Evolutionary conservation across 2,329 filamentous ascomycete genomes (phyloP).

Genomic region (Phaeoacremonium minimum): DNA sequence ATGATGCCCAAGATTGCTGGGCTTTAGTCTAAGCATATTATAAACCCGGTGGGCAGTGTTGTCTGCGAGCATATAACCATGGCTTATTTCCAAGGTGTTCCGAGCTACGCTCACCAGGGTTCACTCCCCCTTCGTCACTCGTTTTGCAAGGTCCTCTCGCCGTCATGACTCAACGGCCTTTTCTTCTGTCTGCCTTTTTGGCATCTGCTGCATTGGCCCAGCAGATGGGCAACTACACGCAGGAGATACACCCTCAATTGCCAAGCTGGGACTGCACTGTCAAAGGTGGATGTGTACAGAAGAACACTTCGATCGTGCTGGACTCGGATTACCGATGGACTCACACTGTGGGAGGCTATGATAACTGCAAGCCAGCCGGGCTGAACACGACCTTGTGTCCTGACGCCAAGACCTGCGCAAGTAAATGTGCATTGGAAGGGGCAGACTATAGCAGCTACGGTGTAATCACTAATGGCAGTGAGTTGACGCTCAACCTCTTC

Average conservation of each 20-base stretch:
- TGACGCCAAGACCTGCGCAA: constrained; percentile 33
- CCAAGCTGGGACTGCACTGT: constrained; percentile 46
- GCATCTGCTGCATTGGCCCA: constrained; percentile 5
- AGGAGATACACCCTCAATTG: constrained; percentile 43
- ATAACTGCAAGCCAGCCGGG: constrained; percentile 35
- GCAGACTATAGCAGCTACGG: constrained; percentile 38
- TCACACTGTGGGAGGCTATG: constrained; percentile 27
- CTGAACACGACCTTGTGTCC: constrained; percentile 27
- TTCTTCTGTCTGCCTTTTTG: constrained; percentile 4
- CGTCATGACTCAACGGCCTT: constrained; percentile 1
- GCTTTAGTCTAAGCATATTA: too few species aligned
- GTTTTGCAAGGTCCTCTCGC: too few species aligned
- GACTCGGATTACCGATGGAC: constrained; percentile 40
- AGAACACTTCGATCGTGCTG: constrained; percentile 43
- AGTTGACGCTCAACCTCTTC: constrained; percentile 42
- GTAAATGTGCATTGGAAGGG: constrained; percentile 35
- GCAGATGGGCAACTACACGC: constrained; percentile 13
- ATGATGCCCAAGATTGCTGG: too few species aligned
- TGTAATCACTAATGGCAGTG: constrained; percentile 34
- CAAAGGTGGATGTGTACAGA: constrained; percentile 38
- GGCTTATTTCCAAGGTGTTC: too few species aligned
- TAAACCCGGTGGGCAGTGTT: too few species aligned
- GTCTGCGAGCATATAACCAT: too few species aligned
- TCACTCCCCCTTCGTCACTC: too few species aligned
- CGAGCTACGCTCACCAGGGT: too few species aligned